Conservation (phyloP, 1,284 basidiomycete genomes). For the Amylostereum areolatum region DNA sequence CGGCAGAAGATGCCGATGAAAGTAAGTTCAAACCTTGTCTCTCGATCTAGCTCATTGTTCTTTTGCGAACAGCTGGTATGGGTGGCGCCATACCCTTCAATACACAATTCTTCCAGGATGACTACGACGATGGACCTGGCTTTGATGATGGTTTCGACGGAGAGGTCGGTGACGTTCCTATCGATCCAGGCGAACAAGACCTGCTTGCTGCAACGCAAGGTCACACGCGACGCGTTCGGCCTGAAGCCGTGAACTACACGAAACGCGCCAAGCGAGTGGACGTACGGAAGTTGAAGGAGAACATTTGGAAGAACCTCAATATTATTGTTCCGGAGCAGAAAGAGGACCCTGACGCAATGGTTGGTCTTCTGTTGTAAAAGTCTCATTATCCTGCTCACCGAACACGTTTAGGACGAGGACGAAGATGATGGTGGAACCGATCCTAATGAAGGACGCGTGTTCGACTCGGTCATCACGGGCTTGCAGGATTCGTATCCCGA, state of each 20-base stretch:
- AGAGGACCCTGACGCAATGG: slow-evolving; percentile 50
- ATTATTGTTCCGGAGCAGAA: slow-evolving; percentile 45
- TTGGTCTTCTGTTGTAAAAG: slow-evolving; percentile 22
- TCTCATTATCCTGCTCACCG: slow-evolving; percentile 1
- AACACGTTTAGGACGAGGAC: slow-evolving; percentile 29
- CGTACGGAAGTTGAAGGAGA: slow-evolving; percentile 95
- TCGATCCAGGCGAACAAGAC: slow-evolving; percentile 77
- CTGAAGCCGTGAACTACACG: slow-evolving; percentile 91
- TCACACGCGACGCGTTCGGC: slow-evolving; percentile 73
- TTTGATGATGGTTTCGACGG: slow-evolving; percentile 68
- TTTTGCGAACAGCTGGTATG: slow-evolving; percentile 29
- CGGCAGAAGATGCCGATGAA: slow-evolving; percentile 54
- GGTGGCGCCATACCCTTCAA: slow-evolving; percentile 74
- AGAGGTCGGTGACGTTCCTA: slow-evolving; percentile 42
- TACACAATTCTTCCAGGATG: slow-evolving; percentile 97
- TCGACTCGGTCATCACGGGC: slow-evolving; percentile 80
- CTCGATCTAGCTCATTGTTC: not conserved
- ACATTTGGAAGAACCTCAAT: slow-evolving; percentile 91
- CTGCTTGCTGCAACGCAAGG: slow-evolving; percentile 78
- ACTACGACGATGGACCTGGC: slow-evolving; percentile 74
- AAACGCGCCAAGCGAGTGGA: slow-evolving; percentile 97
- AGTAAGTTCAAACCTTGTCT: slow-evolving; percentile 34
- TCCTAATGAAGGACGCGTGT: slow-evolving; percentile 65
- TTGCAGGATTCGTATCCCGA: slow-evolving; percentile 80
- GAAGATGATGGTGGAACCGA: slow-evolving; percentile 38